Evolutionary conservation across 345 rosid species (phyloP), one percentile per base, ranked within the genome.

Genomic region (Euphorbia tirucalli): DNA sequence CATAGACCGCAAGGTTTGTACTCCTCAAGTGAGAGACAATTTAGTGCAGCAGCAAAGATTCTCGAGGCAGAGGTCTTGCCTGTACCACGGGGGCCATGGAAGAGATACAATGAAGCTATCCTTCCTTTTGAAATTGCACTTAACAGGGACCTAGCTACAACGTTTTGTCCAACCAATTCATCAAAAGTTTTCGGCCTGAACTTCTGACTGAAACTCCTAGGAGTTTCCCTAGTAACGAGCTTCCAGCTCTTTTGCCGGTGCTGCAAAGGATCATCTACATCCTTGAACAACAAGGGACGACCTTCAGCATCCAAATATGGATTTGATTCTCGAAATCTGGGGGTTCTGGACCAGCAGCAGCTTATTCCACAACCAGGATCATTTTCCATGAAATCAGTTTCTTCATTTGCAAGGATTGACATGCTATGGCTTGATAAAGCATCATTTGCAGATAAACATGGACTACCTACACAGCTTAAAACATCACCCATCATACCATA

Each of bases 41-140:
- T 95, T 55, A 95, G 80, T 22, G 97, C 97, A 80, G 96, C 91
- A 71, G 97, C 94, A 80, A 92, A 92, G 63, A 95, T 86, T 82
- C 87, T 87, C 13, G 97, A 85, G 10, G 99, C 90, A 46, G 91
- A 90, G 9, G 97, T 95, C 84, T 95, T 92, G 49, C 99, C 99
- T 0, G 97, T 87, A 28, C 97, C 99, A 49, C 91, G 97, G 74
- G 97, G 97, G 49, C 99, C 99, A 31, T 92, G 89, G 68, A 95
- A 92, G 28, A 95, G 91, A 77, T 95, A 89, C 9, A 89, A 59
- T 31, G 97, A 86, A 63, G 97, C 62, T 75, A 92, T 77, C 82
- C 87, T 88, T 55, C 91, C 96, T 68, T 84, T 88, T 52, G 90
- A 82, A 64, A 95, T 78, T 62, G 96, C 94, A 84, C 86, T 80